A percentile compares a stretch with the other conserved stretches of the same genome.
These are phyloP conservation scores for Aspergillus incahuasiensis DNA, from an alignment of 495 filamentous ascomycete species.

Conservation along the genomic window DNA sequence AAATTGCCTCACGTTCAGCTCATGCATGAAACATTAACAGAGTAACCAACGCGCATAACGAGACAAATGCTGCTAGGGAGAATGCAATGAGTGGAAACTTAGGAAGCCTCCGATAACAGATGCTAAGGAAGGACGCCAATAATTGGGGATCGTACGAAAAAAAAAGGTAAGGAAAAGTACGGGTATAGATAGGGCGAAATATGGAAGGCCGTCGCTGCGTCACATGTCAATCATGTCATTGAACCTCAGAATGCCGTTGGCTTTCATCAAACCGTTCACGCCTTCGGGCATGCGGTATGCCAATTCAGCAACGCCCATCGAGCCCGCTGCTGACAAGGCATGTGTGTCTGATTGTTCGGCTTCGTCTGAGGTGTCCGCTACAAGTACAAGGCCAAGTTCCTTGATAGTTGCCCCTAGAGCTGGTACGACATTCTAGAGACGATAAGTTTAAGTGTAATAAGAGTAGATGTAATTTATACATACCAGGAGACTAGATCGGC, in stretches of 20 bases:
- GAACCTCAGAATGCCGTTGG: conserved; percentile 83
- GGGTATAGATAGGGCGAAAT: conserved; percentile 1
- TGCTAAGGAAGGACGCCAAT: conserved; percentile 2
- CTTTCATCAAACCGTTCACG: conserved; percentile 81
- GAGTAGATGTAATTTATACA: no score
- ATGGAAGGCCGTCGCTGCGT: conserved; percentile 12
- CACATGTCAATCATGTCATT: conserved; percentile 94
- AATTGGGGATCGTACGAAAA: conserved; percentile 12
- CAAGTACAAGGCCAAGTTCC: conserved; percentile 83
- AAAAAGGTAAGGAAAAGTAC: no score
- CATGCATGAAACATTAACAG: background rate
- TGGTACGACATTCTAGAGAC: conserved; percentile 76
- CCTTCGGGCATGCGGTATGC: conserved; percentile 55
- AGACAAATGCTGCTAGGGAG: background rate
- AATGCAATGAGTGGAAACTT: conserved; percentile 2
- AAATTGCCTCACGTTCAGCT: conserved; percentile 3
- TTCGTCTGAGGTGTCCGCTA: conserved; percentile 74
- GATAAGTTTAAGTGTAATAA: no score
- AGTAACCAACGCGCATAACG: background rate
- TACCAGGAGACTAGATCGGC: conserved; percentile 79
- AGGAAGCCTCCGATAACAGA: conserved; percentile 10
- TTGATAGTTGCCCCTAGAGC: conserved; percentile 91
- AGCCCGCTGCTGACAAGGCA: conserved; percentile 41
- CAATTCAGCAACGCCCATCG: conserved; percentile 37
- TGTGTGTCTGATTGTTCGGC: conserved; percentile 34